Evolutionary conservation across 2,329 filamentous ascomycete species (phyloP).

Genomic region (Sarocladiaceae sp.): DNA sequence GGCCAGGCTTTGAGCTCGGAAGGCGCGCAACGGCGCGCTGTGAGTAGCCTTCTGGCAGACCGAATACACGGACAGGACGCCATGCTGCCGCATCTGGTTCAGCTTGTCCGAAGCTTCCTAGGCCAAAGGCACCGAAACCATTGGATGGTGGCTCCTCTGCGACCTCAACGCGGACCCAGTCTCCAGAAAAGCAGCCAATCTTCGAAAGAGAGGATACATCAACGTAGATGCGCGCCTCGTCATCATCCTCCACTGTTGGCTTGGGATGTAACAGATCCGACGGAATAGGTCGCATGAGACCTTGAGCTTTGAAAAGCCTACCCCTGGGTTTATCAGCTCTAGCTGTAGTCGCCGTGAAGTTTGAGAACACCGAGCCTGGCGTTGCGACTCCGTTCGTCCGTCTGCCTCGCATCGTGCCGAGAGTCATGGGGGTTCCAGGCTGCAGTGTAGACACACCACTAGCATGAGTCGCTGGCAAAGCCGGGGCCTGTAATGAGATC

Average conservation of each 20-base stretch:
- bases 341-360: constrained; percentile 77
- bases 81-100: constrained; percentile 57
- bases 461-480: constrained; percentile 68
- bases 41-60: constrained; percentile 70
- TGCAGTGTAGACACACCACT: constrained; percentile 76
- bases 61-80: constrained; percentile 84
- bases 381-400: constrained; percentile 68
- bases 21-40: constrained; percentile 56
- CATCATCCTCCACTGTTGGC: constrained; percentile 70
- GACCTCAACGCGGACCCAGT: constrained; percentile 85
- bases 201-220: constrained; percentile 80
- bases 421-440: constrained; percentile 72
- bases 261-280: constrained; percentile 79
- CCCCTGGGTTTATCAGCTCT: constrained; percentile 65
- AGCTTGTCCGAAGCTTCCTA: constrained; percentile 51
- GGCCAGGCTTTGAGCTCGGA: constrained; percentile 45
- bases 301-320: constrained; percentile 78
- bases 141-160: constrained; percentile 66
- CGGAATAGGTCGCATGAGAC: constrained; percentile 64
- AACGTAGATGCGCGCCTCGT: constrained; percentile 84
- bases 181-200: constrained; percentile 93
- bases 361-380: constrained; percentile 84
- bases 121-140: constrained; percentile 59
- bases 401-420: constrained; percentile 51
- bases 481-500: constrained; percentile 79